These are phyloP conservation scores for Cyclotella choctawhatcheeana DNA, from an alignment of 108 stramenopile genomes.

Conservation along the genomic window DNA sequence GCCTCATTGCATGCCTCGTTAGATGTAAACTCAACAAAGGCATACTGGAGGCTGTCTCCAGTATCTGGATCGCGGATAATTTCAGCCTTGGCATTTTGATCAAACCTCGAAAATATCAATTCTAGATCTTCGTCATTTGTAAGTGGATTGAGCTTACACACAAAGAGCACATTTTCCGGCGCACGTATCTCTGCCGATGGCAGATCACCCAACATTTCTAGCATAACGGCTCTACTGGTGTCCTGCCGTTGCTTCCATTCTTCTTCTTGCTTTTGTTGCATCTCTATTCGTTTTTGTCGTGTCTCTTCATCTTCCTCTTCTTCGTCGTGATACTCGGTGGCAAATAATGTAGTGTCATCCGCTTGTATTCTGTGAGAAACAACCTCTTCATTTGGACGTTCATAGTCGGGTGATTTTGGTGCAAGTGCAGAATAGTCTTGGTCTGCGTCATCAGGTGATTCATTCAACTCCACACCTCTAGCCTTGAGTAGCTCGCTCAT, in stretches of 20 bases:
- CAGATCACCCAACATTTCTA: constrained; percentile 98
- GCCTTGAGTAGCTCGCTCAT: constrained; percentile 59
- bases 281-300: constrained; percentile 32
- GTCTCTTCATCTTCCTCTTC: constrained; percentile 51
- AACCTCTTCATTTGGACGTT: constrained; percentile 85
- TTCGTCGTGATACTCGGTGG: constrained; percentile 41
- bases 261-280: constrained; percentile 73
- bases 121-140: constrained; percentile 98
- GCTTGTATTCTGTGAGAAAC: constrained; percentile 73
- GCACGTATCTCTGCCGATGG: constrained; percentile 86
- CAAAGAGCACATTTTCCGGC: constrained; percentile 98
- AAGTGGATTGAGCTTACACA: constrained; percentile 98
- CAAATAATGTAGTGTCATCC: constrained; percentile 58
- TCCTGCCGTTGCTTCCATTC: constrained; percentile 54
- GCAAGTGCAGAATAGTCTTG: constrained; percentile 39
- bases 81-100: constrained; percentile 84
- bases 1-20: constrained; percentile 93
- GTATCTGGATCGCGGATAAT: constrained; percentile 96
- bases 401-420: constrained; percentile 66
- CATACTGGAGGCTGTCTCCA: constrained; percentile 95
- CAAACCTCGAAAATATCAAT: constrained; percentile 95
- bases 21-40: constrained; percentile 95
- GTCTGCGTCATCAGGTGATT: background rate
- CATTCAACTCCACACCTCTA: constrained; percentile 46
- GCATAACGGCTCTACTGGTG: constrained; percentile 88